Base-by-base conservation (phyloP, 495 filamentous ascomycete genomes). In the Hyaloscypha bicolor region DNA sequence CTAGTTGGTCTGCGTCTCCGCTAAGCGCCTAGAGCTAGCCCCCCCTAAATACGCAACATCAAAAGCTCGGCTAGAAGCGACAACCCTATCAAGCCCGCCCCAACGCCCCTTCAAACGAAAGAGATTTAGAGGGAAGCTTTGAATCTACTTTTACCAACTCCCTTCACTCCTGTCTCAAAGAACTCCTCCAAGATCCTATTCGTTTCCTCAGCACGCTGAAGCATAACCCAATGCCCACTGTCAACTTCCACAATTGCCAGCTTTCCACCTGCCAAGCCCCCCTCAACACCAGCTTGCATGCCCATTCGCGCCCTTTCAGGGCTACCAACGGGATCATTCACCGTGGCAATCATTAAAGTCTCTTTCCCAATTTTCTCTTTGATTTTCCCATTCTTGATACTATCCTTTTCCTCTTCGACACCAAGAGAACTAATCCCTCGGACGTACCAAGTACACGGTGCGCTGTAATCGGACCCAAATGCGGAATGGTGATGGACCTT, bases 361-460 rank as follows among this genome's bases (percentile, higher is more conserved):
- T 67, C 61, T 51, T 55, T 63, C 56, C 19, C 39, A 56, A 67
- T 62, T 35, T 55, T 65, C 1, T 53, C 60, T 19, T 22, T 42
- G 48, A 70, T 53, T 14, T 51, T 55, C 53, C 63, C 64, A 19
- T 55, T 68, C 11, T 66, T 45, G 25, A 68, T 35, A 39, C n/a
- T 31, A 39, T 29, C 59, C 6, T 25, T 63, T 25, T 70, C 63
- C 32, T 65, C 63, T 14, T 65, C 62, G 6, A 63, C 57, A 8
- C 66, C 68, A 31, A 63, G 5, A 39, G 42, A 64, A 1, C 45
- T 14, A 9, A 63, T 67, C 3, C 60, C 58, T 16, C 66, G 57
- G 42, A 71, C 66, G 63, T 74, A 76, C 74, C 74, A 76, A 35
- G 61, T 69, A 8, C 71, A 55, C 16, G 59, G 37, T 11, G 68